Evolutionary conservation across 2,329 filamentous ascomycete species (phyloP).

Genomic region (Beauveria bassiana): DNA sequence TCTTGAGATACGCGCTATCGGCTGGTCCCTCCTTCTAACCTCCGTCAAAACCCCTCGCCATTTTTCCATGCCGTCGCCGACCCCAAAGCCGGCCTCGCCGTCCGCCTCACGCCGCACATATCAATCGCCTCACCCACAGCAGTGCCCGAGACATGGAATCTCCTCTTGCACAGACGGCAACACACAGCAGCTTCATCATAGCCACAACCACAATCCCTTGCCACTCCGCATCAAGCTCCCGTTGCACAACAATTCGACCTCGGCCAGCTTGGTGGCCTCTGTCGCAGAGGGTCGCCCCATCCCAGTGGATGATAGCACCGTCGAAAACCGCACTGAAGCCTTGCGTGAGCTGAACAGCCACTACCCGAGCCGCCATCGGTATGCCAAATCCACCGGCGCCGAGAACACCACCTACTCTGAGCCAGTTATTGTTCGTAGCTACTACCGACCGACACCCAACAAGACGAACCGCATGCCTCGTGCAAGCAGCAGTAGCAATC

Average conservation of each 20-base stretch:
- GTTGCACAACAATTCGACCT: conserved; percentile 41
- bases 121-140: neutral
- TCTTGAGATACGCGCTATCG: neutral
- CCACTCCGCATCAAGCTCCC: conserved; percentile 41
- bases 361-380: conserved; percentile 49
- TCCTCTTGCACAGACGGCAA: neutral
- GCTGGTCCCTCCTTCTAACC: neutral
- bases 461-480: conserved; percentile 21
- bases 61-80: neutral
- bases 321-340: conserved; percentile 50
- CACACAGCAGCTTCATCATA: neutral
- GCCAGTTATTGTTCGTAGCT: conserved; percentile 59
- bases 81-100: neutral
- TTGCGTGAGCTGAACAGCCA: conserved; percentile 52
- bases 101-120: neutral
- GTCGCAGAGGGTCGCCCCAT: conserved; percentile 50
- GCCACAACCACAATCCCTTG: conserved; percentile 22
- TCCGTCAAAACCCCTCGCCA: neutral
- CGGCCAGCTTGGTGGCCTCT: conserved; percentile 44
- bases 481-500: conserved; percentile 21
- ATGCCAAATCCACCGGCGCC: conserved; percentile 48
- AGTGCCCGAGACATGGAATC: neutral
- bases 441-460: conserved; percentile 39
- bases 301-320: conserved; percentile 47
- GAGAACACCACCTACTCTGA: conserved; percentile 54